Percentiles rank a stretch among this genome's conserved stretches.
phyloP scores from a whole-genome alignment of 2,329 filamentous ascomycete species.

The Rhynchosporium agropyri region DNA sequence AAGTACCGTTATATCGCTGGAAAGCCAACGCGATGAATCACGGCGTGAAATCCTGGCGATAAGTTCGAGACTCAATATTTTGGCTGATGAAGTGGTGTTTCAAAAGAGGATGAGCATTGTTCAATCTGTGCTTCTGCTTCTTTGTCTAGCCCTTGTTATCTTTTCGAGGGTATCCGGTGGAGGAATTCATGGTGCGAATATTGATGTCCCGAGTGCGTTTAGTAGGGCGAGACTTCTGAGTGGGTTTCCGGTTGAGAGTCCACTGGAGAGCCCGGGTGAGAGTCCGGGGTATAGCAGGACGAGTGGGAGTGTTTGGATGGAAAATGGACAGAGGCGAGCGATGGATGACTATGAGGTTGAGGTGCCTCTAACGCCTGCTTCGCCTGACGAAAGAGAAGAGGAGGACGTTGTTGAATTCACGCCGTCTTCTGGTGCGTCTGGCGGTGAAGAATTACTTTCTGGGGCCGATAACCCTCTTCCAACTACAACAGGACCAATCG shows the following conservation, averaged over 20 bases:
- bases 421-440: constrained; percentile 26
- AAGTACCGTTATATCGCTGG: constrained; percentile 87
- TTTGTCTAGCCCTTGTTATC: constrained; percentile 84
- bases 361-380: constrained; percentile 34
- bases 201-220: constrained; percentile 35
- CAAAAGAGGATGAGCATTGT: constrained; percentile 92
- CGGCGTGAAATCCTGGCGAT: constrained; percentile 83
- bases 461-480: not conserved
- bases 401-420: constrained; percentile 14
- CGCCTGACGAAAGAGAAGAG: constrained; percentile 31
- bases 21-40: constrained; percentile 83
- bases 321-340: constrained; percentile 25
- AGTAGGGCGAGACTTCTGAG: constrained; percentile 28
- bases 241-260: constrained; percentile 29
- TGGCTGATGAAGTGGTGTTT: constrained; percentile 89
- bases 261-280: constrained; percentile 34
- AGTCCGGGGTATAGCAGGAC: constrained; percentile 31
- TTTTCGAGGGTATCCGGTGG: constrained; percentile 62
- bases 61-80: constrained; percentile 75
- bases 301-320: constrained; percentile 27
- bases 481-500: not conserved
- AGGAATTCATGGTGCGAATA: constrained; percentile 29
- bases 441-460: constrained; percentile 13
- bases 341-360: constrained; percentile 29
- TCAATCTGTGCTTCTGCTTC: constrained; percentile 82